Base-by-base conservation (phyloP, 2,329 filamentous ascomycete genomes). In the Ilyonectria destructans region DNA sequence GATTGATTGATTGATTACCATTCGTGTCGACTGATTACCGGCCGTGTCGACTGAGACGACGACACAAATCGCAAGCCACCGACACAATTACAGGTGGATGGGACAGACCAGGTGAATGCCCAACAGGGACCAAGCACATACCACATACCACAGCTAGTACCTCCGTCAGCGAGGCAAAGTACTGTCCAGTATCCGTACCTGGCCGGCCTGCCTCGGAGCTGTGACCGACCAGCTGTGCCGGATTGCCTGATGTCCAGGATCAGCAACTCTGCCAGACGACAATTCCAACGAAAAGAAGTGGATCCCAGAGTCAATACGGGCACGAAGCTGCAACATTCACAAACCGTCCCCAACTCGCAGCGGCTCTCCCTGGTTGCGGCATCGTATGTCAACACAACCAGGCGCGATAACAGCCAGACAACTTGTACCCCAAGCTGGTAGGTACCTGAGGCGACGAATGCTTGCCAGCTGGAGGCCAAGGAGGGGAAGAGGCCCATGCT, bases 401-500 rank as follows among this genome's bases (percentile, higher is more conserved):
- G 33, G 29, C 49, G n/a, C 37, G 49, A 52, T 52, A 52, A 35
- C 29, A 35, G 49, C 29, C 1, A 31, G 48, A 17, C 48, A 31
- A 29, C 17, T 13, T 51, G 48, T 51, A 49, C 46, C 23, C 21
- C 4, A 29, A 51, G 23, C 23, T 51, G 48, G 8, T 31, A 52
- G 29, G 17, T 33, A 52, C 48, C 21, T 23, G 54, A 23, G 8
- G 49, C 26, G 26, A 26, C 26, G 5, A 5, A 26, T 5, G 26
- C 6, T 26, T 33, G 8, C 26, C 49, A n/a, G 49, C 43, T 21
- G n/a, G n/a, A 45, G 21, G 43, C n/a, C 9, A 52, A 45, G 46
- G 49, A 43, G 60, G 55, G 46, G 55, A 55, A 57, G 35, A 57
- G 49, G 63, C 23, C 63, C 58, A 66, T 57, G 63, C 63, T 61